phyloP scores from a whole-genome alignment of 2,329 filamentous ascomycete genomes.

The Chlorencoelia australis region DNA sequence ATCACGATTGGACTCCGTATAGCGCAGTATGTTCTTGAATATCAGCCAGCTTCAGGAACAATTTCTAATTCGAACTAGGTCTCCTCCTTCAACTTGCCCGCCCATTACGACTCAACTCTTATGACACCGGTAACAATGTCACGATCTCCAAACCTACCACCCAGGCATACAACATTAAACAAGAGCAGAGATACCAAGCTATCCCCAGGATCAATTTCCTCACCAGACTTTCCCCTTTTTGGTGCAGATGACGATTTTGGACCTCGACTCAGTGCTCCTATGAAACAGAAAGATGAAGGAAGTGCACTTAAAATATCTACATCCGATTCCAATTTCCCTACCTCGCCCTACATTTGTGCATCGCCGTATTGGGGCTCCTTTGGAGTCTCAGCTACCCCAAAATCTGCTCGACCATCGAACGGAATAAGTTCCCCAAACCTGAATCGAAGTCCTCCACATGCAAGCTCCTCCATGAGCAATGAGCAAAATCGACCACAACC shows the following conservation, averaged over 20 bases:
- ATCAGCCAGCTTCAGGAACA: neutral
- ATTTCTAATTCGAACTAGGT: conserved; percentile 16
- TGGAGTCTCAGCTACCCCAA: conserved; percentile 18
- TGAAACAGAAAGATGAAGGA: conserved; percentile 18
- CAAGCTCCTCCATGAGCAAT: conserved; percentile 12
- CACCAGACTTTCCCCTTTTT: conserved; percentile 13
- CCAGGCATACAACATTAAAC: conserved; percentile 8
- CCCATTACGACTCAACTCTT: conserved; percentile 19
- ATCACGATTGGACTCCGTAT: conserved; percentile 15
- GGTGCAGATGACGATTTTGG: conserved; percentile 12
- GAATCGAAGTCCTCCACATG: conserved; percentile 11
- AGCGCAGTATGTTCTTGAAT: conserved; percentile 19
- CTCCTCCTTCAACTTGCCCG: conserved; percentile 24
- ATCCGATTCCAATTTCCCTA: conserved; percentile 12
- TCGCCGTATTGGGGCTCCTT: conserved; percentile 17
- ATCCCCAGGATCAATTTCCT: conserved; percentile 11
- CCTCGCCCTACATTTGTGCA: conserved; percentile 10
- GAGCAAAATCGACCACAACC: conserved; percentile 11
- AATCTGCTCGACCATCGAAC: conserved; percentile 8
- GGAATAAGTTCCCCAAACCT: conserved; percentile 13
- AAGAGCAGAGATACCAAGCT: conserved; percentile 14
- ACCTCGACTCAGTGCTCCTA: conserved; percentile 12
- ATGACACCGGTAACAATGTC: conserved; percentile 21
- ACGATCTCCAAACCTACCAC: conserved; percentile 12
- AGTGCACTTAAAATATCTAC: conserved; percentile 11